Base-by-base conservation (phyloP, 2,329 filamentous ascomycete species). In the Nemania diffusa region DNA sequence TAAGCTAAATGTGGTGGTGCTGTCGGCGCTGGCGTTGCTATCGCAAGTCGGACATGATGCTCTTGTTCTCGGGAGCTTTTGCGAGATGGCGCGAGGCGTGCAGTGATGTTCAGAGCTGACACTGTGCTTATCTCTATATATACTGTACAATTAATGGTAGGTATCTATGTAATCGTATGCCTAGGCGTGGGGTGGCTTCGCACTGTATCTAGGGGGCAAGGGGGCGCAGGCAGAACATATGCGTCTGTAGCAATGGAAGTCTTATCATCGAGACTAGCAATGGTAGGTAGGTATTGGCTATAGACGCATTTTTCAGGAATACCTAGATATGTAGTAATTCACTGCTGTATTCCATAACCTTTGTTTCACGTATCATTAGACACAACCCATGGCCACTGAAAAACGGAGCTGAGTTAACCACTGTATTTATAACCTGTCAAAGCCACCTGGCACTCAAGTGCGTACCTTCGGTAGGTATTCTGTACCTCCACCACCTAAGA, bases 41-140 rank as follows among this genome's bases (percentile, higher is more conserved):
- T 68, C 62, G 66, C 66, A 65, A 65, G 50, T 27, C 4, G 9
- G 44, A 11, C 7, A 52, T n/a, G n/a, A 34, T 50, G 52, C 26
- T 61, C 59, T 50, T 57, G 55, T 62, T 62, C 26, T 51, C 7
- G 57, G 24, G 9, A 46, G 22, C 63, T n/a, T 50, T 57, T 52
- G 6, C 48, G 8, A 58, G 24, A 20, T 56, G 40, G 9, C 2
- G 11, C 40, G 48, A 40, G 6, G 40, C n/a, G 9, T 5, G 17
- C 17, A 6, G 2, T 6, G 20, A 17, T n/a, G 17, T 13, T 40
- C 15, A 44, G 40, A 20, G 22, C 46, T 50, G 27, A 20, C n/a
- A 53, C 50, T 15, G 50, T 53, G 26, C 20, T 1, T 32, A 9
- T 15, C n/a, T 32, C 17, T n/a, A 34, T 20, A 2, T 20, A 9